Percentiles rank a stretch among this genome's conserved stretches.
Evolutionary conservation across 495 filamentous ascomycete species (phyloP).

Genomic region (Lasiosphaeria ovina): DNA sequence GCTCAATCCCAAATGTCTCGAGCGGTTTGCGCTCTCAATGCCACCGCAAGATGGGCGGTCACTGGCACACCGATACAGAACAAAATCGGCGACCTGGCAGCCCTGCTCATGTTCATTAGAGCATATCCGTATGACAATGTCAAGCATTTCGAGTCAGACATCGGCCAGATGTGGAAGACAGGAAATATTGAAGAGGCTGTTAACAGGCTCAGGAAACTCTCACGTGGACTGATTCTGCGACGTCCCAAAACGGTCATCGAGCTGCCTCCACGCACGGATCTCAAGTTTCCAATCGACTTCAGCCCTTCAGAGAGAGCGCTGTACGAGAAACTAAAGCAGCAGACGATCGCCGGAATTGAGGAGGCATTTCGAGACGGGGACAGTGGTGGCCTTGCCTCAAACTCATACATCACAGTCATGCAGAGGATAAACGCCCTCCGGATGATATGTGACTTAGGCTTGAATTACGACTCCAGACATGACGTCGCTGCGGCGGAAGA

Average conservation of each 20-base stretch:
- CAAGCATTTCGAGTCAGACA: slow-evolving; percentile 31
- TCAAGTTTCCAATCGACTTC: slow-evolving; percentile 29
- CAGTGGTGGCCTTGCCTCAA: background rate
- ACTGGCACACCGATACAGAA: slow-evolving; percentile 48
- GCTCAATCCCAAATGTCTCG: slow-evolving; percentile 27
- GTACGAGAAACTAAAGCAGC: slow-evolving; percentile 27
- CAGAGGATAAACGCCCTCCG: slow-evolving; percentile 44
- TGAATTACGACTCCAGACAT: slow-evolving; percentile 27
- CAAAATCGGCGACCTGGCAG: slow-evolving; percentile 33
- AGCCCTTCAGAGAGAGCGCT: slow-evolving; percentile 26
- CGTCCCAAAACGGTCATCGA: slow-evolving; percentile 35
- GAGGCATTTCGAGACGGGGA: slow-evolving; percentile 11
- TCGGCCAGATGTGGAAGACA: slow-evolving; percentile 31
- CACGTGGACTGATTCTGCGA: slow-evolving; percentile 33
- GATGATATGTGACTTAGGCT: slow-evolving; percentile 42
- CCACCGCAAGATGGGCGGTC: slow-evolving; percentile 39
- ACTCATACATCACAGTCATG: slow-evolving; percentile 32
- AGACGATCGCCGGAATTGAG: slow-evolving; percentile 28
- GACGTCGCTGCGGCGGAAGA: background rate
- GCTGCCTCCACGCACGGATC: slow-evolving; percentile 30
- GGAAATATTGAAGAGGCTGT: slow-evolving; percentile 31
- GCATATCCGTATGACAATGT: slow-evolving; percentile 37
- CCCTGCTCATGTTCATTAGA: slow-evolving; percentile 38
- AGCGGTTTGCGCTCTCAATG: slow-evolving; percentile 33
- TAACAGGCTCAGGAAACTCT: slow-evolving; percentile 33